Base-by-base conservation (phyloP, 805 yeast species). In the Candida incommunis region DNA sequence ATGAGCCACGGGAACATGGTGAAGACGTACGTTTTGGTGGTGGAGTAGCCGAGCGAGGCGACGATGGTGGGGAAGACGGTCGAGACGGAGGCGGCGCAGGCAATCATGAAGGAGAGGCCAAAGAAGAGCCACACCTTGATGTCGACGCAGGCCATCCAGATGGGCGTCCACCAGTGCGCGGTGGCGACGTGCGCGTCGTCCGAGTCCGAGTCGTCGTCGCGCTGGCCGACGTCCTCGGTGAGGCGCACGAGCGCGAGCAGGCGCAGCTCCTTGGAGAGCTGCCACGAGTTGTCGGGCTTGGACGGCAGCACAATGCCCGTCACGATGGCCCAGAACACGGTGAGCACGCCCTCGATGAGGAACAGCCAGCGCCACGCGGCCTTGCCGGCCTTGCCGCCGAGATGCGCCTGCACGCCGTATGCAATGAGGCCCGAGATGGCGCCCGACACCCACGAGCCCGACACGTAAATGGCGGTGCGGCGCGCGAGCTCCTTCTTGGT, bases 31-130 rank as follows among this genome's bases (percentile, higher is more conserved):
- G 81, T 74, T 41, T 70, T 64, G 34, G 74, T 65, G 42, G 68
- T 63, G 54, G 60, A 57, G 51, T 73, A 78, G 41, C 74, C 69
- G 49, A 78, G 64, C 13, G 81, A 74, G 46, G 66, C 55, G 18
- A 78, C 80, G 23, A 78, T 75, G 1, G 80, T 67, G 23, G 82
- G 82, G 65, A 75, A 76, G 56, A 74, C 75, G 54, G 75, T 71
- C 18, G 78, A 72, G 41, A 75, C 78, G 56, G 80, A 79, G 50
- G 76, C 71, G 31, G 80, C 78, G 22, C 76, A 76, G 43, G 72
- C 80, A 25, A 70, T 59, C 58, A 67, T 68, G 34, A 51, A 51
- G 45, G 55, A 41, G 40, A 54, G 47, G 3, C 45, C 46, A n/a
- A 46, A 35, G 13, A 46, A 44, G 11, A 45, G 44, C 44, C 51